Evolutionary conservation across 805 yeast genomes (phyloP).

Genomic region (Starmerella riodocensis): DNA sequence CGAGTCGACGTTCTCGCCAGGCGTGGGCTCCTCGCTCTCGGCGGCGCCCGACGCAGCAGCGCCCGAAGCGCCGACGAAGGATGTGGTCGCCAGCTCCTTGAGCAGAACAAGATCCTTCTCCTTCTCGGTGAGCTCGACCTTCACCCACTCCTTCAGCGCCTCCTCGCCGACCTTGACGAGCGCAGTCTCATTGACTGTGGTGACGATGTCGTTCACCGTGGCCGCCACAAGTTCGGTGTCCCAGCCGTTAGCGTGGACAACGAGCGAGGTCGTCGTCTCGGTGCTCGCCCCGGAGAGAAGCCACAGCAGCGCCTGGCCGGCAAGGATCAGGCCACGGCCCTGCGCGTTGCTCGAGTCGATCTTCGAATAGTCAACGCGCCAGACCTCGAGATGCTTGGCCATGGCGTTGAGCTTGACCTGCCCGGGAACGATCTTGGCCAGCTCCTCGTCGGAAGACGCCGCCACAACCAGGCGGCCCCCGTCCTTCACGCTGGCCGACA

Average conservation of each 20-base stretch:
- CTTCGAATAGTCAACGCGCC: constrained; percentile 51
- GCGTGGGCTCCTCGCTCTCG: constrained; percentile 24
- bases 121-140: constrained; percentile 18
- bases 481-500: constrained; percentile 43
- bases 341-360: constrained; percentile 45
- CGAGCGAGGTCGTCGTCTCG: constrained; percentile 58
- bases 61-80: constrained; percentile 6
- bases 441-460: constrained; percentile 33
- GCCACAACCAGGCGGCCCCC: constrained; percentile 41
- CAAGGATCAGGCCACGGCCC: constrained; percentile 63
- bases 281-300: constrained; percentile 47
- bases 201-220: constrained; percentile 31
- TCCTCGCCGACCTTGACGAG: constrained; percentile 28
- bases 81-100: constrained; percentile 17
- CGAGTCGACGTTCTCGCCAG: constrained; percentile 33
- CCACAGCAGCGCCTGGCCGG: constrained; percentile 75
- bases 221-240: constrained; percentile 67
- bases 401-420: constrained; percentile 41
- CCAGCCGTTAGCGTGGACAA: constrained; percentile 68
- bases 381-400: constrained; percentile 39
- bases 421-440: constrained; percentile 41
- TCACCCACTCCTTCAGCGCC: constrained; percentile 26
- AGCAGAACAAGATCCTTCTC: constrained; percentile 11
- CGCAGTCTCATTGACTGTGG: constrained; percentile 23
- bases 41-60: background rate